Percentiles rank a stretch among this genome's conserved stretches.
phyloP scores from a whole-genome alignment of 2,329 filamentous ascomycete species.

The Stemphylium vesicarium region DNA sequence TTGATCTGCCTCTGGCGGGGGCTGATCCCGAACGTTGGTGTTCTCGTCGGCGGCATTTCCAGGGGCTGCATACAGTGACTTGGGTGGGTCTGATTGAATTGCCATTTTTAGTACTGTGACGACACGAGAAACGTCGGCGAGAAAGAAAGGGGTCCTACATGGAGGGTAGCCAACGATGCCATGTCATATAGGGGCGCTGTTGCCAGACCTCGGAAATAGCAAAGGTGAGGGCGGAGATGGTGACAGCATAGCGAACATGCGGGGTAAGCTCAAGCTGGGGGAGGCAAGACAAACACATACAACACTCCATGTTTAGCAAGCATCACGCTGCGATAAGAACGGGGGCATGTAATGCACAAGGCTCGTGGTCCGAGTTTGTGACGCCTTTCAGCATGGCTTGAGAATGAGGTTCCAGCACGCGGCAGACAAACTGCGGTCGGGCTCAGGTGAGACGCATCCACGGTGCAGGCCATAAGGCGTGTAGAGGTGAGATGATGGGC shows the following conservation, averaged over 20 bases:
- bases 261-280: conserved; percentile 13
- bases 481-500: neutral
- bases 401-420: no score
- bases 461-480: no score
- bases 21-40: conserved; percentile 33
- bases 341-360: neutral
- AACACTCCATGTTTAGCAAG: no score
- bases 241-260: conserved; percentile 12
- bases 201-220: conserved; percentile 21
- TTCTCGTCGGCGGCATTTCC: conserved; percentile 36
- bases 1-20: conserved; percentile 47
- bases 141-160: neutral
- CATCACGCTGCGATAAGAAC: neutral
- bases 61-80: conserved; percentile 20
- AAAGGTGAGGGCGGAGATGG: conserved; percentile 8
- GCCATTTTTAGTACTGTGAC: conserved; percentile 15
- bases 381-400: no score
- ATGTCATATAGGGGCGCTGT: conserved; percentile 4
- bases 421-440: no score
- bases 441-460: no score
- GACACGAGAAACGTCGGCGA: neutral
- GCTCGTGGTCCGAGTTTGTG: no score
- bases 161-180: neutral
- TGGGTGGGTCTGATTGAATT: conserved; percentile 26
- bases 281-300: neutral